Conservation (phyloP, 2,329 filamentous ascomycete genomes). For the Paradendryphiella salina region DNA sequence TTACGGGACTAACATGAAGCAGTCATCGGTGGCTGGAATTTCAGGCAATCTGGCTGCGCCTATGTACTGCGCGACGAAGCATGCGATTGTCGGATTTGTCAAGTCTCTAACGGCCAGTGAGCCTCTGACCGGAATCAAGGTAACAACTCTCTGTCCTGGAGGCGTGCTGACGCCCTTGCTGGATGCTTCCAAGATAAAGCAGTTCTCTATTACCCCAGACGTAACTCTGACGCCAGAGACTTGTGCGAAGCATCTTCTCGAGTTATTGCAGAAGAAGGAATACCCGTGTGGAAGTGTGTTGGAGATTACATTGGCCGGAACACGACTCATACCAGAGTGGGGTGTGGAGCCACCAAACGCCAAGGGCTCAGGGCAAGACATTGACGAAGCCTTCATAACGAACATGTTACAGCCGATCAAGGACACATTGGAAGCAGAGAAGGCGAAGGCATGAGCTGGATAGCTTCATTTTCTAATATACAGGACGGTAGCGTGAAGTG, state of each 20-base stretch:
- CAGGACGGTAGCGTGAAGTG: background rate
- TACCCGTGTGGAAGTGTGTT: constrained; percentile 33
- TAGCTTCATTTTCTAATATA: too few species aligned
- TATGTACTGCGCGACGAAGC: constrained; percentile 39
- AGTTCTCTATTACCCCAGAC: constrained; percentile 23
- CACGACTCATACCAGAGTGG: constrained; percentile 35
- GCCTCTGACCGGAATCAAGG: constrained; percentile 35
- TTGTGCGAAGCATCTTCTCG: constrained; percentile 28
- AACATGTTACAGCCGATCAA: constrained; percentile 30
- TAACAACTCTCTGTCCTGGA: constrained; percentile 36
- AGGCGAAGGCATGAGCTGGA: constrained; percentile 13
- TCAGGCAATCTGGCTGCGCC: constrained; percentile 32
- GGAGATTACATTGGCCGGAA: constrained; percentile 26
- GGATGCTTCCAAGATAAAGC: constrained; percentile 25
- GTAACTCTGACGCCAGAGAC: constrained; percentile 24
- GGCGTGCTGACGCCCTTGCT: constrained; percentile 35
- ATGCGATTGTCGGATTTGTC: constrained; percentile 39
- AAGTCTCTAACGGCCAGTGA: constrained; percentile 35
- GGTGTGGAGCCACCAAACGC: constrained; percentile 28
- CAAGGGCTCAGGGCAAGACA: constrained; percentile 27
- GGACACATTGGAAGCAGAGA: constrained; percentile 24
- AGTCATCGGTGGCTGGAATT: constrained; percentile 35
- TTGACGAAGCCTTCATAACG: constrained; percentile 15
- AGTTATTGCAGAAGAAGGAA: constrained; percentile 36
- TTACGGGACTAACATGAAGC: background rate